Percentiles rank a stretch among this genome's conserved stretches.
Evolutionary conservation across 177 flowering plant species (phyloP).

Genomic region (Telopea speciosissima): DNA sequence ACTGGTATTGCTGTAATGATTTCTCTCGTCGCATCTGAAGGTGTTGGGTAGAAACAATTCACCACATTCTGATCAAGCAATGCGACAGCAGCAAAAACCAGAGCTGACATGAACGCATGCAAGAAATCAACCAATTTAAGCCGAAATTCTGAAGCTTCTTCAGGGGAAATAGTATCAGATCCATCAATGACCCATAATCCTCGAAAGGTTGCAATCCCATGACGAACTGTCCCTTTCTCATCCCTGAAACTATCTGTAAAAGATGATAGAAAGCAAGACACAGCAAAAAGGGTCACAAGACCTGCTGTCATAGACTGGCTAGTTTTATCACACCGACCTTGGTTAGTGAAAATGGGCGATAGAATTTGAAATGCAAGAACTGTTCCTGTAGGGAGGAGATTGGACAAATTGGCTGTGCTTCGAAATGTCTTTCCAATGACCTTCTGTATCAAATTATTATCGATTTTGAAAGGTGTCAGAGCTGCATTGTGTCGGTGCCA

Average conservation of each 20-base stretch:
- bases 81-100: not conserved
- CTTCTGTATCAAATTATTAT: not conserved
- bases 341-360: slow-evolving; percentile 44
- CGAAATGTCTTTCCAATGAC: slow-evolving; percentile 23
- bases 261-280: slow-evolving; percentile 36
- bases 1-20: not conserved
- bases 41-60: slow-evolving; percentile 2
- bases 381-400: slow-evolving; percentile 57
- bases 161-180: not conserved
- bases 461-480: not conserved
- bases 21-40: not conserved
- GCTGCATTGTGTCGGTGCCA: too few species aligned
- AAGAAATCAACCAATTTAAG: not conserved
- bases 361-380: slow-evolving; percentile 53
- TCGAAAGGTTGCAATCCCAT: not conserved
- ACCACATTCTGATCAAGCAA: slow-evolving; percentile 3
- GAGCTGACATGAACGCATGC: slow-evolving; percentile 2
- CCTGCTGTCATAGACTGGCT: slow-evolving; percentile 29
- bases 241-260: slow-evolving; percentile 54
- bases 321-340: slow-evolving; percentile 41
- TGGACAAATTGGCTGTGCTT: slow-evolving; percentile 48
- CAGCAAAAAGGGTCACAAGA: slow-evolving; percentile 32
- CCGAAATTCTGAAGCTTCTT: not conserved
- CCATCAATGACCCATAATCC: slow-evolving; percentile 1
- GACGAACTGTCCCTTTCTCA: slow-evolving; percentile 30